Base-by-base conservation (phyloP, 495 filamentous ascomycete species). In the Clohesyomyces aquaticus region DNA sequence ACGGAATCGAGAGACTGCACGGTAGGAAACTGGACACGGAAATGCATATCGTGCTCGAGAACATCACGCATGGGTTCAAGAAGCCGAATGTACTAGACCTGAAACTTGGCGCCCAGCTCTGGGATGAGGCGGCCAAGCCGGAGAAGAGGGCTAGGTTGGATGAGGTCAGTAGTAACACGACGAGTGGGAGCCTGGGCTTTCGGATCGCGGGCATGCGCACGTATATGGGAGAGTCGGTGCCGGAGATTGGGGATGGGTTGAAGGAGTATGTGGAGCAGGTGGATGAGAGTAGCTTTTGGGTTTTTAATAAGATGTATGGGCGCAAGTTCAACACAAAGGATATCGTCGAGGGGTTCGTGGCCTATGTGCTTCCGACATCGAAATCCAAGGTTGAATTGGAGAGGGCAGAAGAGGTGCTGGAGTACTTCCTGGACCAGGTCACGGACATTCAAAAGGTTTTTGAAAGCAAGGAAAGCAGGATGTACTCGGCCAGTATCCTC, bases 171-270 rank as follows among this genome's bases (percentile, higher is more conserved):
- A 81, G 83, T 54, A 83, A 86, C 65, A 96, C 91, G 18, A 98
- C 94, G 1, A 91, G 88, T 71, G 84, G 83, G 25, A 85, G 83
- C 26, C 80, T 96, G 32, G 91, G 91, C 18, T 94, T 93, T 73
- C 85, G 94, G 21, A 87, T 98, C 61, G 91, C 91, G 0, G 94
- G 94, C 1, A 98, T 98, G 95, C 89, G 88, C 70, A 89, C 93
- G 2, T 98, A 87, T 82, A 88, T 87, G 49, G 91, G 88, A 2
- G 74, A 79, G 25, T 73, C 77, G 28, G 77, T 83, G 47, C 77
- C 57, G 78, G 47, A 58, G 57, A 73, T 38, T 71, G 72, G 38
- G 71, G 77, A 12, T 56, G 63, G 38, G 32, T 77, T 79, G 11
- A 72, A 81, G 55, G 75, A 79, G 6, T 79, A 77, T 48, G 76